Base-by-base conservation (phyloP, 176 grass and related monocot genomes). In the Musa schizocarpa region DNA sequence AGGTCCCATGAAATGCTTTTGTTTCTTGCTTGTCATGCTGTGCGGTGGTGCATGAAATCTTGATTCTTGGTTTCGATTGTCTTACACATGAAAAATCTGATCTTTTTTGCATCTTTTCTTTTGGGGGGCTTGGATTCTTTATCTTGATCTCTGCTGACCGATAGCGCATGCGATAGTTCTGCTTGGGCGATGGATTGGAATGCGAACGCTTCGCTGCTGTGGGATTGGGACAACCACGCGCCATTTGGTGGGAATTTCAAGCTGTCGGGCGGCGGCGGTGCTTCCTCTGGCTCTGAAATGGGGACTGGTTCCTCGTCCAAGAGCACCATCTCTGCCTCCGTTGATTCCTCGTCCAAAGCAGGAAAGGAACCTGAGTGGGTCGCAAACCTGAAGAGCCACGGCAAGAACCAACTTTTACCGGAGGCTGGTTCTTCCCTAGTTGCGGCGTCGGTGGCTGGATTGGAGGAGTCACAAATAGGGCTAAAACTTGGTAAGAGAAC, bases 161-260 rank as follows among this genome's bases (percentile, higher is more conserved):
- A n/a, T 50, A 69, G 67, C 29, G 67, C 67, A 69, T 69, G 34
- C 34, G 9, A 69, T 68, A 13, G 16, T 11, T 68, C 34, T 43
- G 4, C 34, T 43, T 0, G 34, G 48, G 29, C n/a, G 68, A 90
- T 90, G 88, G 88, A 84, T 63, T 90, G 83, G 86, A 86, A 87
- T 65, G 76, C 88, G 34, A 88, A 88, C 53, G 74, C 85, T 55
- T 73, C 69, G 34, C 57, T 84, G 48, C 78, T 99, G 55, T 99
- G 95, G 95, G 95, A 99, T 70, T 99, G 90, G 95, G 90, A 82
- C 79, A 83, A 87, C 48, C 68, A 61, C 1, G 52, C 75, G 54
- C 26, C 69, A 16, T 68, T 68, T 11, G 49, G 58, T 16, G 75
- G 58, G 20, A 24, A 53, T 52, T 77, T 7, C 48, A 77, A 77